Evolutionary conservation across 139 green algal genomes (phyloP), one percentile per base, ranked within the genome.

Genomic region (Asterochloris sp.): DNA sequence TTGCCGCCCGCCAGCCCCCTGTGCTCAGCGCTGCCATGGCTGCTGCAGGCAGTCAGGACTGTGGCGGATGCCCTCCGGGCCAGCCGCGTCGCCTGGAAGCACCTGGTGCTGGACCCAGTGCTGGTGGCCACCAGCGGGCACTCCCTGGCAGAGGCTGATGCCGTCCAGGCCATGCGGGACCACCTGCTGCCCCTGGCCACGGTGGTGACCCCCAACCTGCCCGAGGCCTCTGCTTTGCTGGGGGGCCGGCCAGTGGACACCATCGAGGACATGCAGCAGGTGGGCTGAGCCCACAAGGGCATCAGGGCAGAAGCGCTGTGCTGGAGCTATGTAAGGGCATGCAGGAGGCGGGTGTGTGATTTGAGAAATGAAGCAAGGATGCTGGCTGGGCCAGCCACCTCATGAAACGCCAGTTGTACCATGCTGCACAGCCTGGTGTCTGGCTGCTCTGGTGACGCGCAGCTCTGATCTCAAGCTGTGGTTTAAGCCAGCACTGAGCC

Each of bases 101-200:
- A 54, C 24, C 73, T 98, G 85, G 95, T 99, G 63, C 91, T 99
- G 13, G 96, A 99, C 86, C 96, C 96, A 12, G 96, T 99, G 26
- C 86, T 99, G 83, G 89, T 98, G 0, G 92, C 95, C 15, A 98
- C 95, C 80, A 96, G 88, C 75, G 96, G 96, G 13, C 88, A 97
- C 69, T 60, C 81, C 0, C 91, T 99, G 67, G 90, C 91, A 23
- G 86, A 82, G 10, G 71, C 79, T 62, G 86, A 89, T n/a, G 92
- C 95, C 13, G 89, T 85, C 10, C 71, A 81, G 10, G 92, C 89
- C 0, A 78, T 97, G 27, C 81, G 88, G 38, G 10, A 80, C 19
- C 54, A 88, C 60, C 88, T 99, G 67, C 82, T 98, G 17, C 96
- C 95, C 0, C 83, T 97, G 74, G 94, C 91, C 0, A 93, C 91